A percentile compares a stretch with the other conserved stretches of the same genome.
Conservation (phyloP, 1,139 yeast genomes). For the Debaryomyces sp. region DNA sequence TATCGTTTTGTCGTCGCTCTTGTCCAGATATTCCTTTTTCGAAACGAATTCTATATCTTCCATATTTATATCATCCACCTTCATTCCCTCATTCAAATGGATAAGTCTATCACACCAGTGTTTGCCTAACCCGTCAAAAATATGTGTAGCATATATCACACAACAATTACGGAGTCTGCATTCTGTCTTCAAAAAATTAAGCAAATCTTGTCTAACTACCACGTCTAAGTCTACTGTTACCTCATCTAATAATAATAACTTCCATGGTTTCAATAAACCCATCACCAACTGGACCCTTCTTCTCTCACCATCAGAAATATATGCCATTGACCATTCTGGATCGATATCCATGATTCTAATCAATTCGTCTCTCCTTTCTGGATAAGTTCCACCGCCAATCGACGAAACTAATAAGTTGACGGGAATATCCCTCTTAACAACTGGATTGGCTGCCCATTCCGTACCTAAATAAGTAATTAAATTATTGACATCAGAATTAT, state of each 20-base stretch:
- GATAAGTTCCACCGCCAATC: conserved; percentile 76
- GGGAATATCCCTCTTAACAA: conserved; percentile 87
- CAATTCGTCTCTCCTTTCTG: conserved; percentile 76
- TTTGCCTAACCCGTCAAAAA: conserved; percentile 85
- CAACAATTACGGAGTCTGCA: conserved; percentile 68
- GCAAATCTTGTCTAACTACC: conserved; percentile 74
- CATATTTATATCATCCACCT: conserved; percentile 30
- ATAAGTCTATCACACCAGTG: conserved; percentile 84
- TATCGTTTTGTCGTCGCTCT: conserved; percentile 24
- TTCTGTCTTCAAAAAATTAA: conserved; percentile 70
- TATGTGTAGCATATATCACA: conserved; percentile 91
- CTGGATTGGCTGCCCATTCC: conserved; percentile 94
- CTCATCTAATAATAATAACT: conserved; percentile 79
- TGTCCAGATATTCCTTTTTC: conserved; percentile 6
- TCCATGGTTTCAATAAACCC: conserved; percentile 94
- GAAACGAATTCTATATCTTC: conserved; percentile 19
- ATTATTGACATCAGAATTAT: conserved; percentile 48
- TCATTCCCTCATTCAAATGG: conserved; percentile 72
- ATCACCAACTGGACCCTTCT: conserved; percentile 90
- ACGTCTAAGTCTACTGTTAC: conserved; percentile 97
- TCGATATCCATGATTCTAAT: conserved; percentile 82
- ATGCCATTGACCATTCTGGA: conserved; percentile 89
- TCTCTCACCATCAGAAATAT: conserved; percentile 91
- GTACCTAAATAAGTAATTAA: conserved; percentile 84
- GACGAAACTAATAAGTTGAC: conserved; percentile 77